Evolutionary conservation across 768 basidiomycete species (phyloP), one percentile per base, ranked within the genome.

Genomic region (Lentinula boryana): DNA sequence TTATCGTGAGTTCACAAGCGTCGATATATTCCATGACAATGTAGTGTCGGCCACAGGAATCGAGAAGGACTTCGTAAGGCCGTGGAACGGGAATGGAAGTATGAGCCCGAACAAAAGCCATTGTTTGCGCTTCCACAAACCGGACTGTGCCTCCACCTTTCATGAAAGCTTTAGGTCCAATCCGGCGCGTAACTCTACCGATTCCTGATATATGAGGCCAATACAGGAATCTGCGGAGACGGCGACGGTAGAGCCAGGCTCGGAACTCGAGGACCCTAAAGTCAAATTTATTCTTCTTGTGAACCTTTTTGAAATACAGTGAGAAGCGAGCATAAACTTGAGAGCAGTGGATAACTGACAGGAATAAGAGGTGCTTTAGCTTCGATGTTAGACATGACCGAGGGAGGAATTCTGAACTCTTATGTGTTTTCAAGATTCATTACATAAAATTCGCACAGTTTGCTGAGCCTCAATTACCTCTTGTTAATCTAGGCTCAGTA

Each of bases 1-100:
- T 13, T 13, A 8, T 38, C 7, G 15, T 32, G 10, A 59, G 58
- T 23, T 32, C 27, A n/a, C 10, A 21, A 16, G 40, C 58, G 27
- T 46, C 43, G 33, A 49, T 38, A 50, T 31, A 49, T 16, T 41
- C 44, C 58, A 59, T 59, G 58, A 59, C 21, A 33, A 49, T 59
- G 48, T 33, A 59, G 9, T 7, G 15, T 16, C 32, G 15, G 9
- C 44, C 48, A 21, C 32, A 6, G 31, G 32, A 13, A 35, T 46
- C 21, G n/a, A 33, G 32, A 13, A 46, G 48, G 36, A 23, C 21
- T 46, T 33, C 35, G 31, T 13, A 23, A 35, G 31, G 13, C 16
- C 32, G 43, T n/a, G 58, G 58, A 38, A 59, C 58, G 31, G 58
- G 58, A 35, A 59, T 59, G 41, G 21, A 33, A n/a, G 58, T 59